Percentiles rank a stretch among this genome's conserved stretches.
phyloP scores from a whole-genome alignment of 768 basidiomycete species.

The Clavaria fumosa region DNA sequence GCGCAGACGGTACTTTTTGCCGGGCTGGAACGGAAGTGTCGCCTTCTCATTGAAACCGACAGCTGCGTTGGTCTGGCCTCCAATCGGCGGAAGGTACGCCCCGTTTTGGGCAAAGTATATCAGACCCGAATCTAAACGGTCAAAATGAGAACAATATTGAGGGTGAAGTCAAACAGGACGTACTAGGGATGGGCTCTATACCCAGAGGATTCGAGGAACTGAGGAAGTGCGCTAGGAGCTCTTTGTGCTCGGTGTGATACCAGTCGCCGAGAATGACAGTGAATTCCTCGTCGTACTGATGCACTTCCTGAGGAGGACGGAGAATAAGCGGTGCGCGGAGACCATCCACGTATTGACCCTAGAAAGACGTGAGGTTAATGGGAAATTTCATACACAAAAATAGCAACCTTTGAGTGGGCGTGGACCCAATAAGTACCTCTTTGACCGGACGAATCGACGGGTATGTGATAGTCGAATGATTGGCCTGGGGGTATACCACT shows the following conservation, averaged over 20 bases:
- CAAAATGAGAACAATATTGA: too few species aligned
- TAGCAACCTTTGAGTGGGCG: conserved; percentile 39
- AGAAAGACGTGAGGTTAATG: conserved; percentile 4
- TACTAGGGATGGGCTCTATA: conserved; percentile 79
- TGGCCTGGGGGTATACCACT: conserved; percentile 69
- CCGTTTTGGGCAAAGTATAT: conserved; percentile 74
- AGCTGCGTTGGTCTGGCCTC: conserved; percentile 32
- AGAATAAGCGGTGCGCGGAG: conserved; percentile 77
- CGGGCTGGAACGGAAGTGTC: conserved; percentile 67
- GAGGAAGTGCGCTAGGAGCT: conserved; percentile 51
- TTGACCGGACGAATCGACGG: conserved; percentile 50
- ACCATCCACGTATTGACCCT: conserved; percentile 90
- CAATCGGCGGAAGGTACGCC: conserved; percentile 47
- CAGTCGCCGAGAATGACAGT: conserved; percentile 81
- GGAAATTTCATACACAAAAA: neutral
- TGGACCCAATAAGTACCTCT: conserved; percentile 78
- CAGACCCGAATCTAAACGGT: conserved; percentile 46
- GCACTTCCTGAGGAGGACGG: conserved; percentile 46
- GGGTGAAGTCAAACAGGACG: too few species aligned
- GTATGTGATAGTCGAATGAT: conserved; percentile 60
- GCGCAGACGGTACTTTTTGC: conserved; percentile 82
- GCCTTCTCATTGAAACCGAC: conserved; percentile 84
- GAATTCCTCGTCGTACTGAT: conserved; percentile 81
- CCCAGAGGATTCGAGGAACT: conserved; percentile 65
- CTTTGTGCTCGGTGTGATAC: conserved; percentile 70